A percentile compares a stretch with the other conserved stretches of the same genome.
These are phyloP conservation scores for Mucor lusitanicus DNA, from an alignment of 371 early-diverging fungal species.

Conservation along the genomic window DNA sequence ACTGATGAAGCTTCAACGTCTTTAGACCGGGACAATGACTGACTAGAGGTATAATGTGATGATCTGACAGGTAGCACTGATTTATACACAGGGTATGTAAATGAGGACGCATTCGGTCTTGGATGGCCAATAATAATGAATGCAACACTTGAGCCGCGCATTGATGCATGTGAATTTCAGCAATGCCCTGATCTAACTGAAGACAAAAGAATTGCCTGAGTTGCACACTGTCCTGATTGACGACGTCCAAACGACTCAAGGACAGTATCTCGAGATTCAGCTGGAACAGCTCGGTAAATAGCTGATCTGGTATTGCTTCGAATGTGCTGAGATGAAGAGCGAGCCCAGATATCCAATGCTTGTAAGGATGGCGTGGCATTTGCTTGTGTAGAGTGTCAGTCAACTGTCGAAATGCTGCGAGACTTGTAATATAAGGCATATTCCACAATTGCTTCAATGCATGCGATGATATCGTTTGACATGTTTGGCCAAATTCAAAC, in stretches of 20 bases:
- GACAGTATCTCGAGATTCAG: not conserved
- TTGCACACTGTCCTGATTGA: not conserved
- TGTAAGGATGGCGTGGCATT: not conserved
- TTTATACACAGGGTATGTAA: not conserved
- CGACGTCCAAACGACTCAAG: not conserved
- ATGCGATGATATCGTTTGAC: not conserved
- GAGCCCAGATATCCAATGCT: conserved; percentile 4
- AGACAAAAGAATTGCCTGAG: not conserved
- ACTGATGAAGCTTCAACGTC: not conserved
- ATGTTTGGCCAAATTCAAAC: not conserved
- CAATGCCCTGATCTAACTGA: conserved; percentile 3
- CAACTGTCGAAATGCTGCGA: not conserved
- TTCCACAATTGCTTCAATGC: conserved; percentile 12
- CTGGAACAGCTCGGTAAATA: not conserved
- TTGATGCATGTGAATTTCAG: conserved; percentile 4
- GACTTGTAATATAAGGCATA: conserved; percentile 1
- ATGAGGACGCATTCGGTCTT: not conserved
- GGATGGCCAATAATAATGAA: not conserved
- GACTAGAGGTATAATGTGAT: not conserved
- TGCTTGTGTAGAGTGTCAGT: not conserved
- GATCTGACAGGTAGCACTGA: conserved; percentile 5
- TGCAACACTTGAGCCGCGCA: conserved; percentile 1
- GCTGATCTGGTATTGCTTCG: not conserved
- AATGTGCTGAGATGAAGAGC: conserved; percentile 4
- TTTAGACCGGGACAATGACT: conserved; percentile 1